phyloP scores from a whole-genome alignment of 306 rosid genomes.

The Trifolium dubium region DNA sequence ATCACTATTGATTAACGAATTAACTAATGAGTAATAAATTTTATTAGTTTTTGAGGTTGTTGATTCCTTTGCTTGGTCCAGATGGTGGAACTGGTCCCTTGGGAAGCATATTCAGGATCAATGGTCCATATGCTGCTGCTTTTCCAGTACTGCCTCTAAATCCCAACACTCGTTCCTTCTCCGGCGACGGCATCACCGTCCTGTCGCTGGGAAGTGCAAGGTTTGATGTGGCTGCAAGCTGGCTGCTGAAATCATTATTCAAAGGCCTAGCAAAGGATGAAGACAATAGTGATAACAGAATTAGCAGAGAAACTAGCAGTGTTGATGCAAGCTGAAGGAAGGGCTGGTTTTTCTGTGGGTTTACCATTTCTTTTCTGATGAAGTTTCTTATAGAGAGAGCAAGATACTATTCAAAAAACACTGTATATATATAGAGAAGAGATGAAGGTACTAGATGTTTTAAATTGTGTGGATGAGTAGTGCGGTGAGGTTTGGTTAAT shows the following conservation, averaged over 20 bases:
- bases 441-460: too few relatives aligned
- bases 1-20: too few relatives aligned
- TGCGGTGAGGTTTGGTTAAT: not conserved
- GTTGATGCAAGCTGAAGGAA: conserved; percentile 5
- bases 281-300: conserved; percentile 16
- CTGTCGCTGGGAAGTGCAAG: conserved; percentile 44
- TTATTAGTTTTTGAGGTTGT: conserved; percentile 52
- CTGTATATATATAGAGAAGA: too few relatives aligned
- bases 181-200: not conserved
- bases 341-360: not conserved
- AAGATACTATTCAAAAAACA: too few relatives aligned
- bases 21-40: too few relatives aligned
- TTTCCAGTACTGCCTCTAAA: conserved; percentile 38
- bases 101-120: conserved; percentile 71
- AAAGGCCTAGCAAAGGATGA: conserved; percentile 47
- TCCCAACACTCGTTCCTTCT: conserved; percentile 21
- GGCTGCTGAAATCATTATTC: conserved; percentile 7
- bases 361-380: conserved; percentile 33
- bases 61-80: conserved; percentile 67
- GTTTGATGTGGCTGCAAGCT: conserved; percentile 5
- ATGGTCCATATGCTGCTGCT: conserved; percentile 14
- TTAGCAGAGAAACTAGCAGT: not conserved
- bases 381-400: too few relatives aligned
- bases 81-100: conserved; percentile 61
- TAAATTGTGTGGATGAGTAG: not conserved